Evolutionary conservation across 768 basidiomycete genomes (phyloP).

Genomic region (Piloderma croceum): DNA sequence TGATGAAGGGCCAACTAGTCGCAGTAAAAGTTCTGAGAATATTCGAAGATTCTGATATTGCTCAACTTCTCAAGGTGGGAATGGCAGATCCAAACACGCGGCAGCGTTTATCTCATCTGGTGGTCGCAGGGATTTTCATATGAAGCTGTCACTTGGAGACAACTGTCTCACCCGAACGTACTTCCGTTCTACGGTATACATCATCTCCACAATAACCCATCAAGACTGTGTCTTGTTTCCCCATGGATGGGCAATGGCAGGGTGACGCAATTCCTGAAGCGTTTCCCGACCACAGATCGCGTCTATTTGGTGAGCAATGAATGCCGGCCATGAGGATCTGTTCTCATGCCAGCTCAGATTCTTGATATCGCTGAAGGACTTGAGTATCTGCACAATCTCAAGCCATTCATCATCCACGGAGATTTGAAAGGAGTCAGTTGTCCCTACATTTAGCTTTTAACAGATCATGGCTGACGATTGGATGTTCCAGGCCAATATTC

Average conservation of each 20-base stretch:
- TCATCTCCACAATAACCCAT: background rate
- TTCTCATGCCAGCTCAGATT: no score
- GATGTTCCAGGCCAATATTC: conserved; percentile 7
- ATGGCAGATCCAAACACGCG: no score
- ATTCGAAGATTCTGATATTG: conserved; percentile 1
- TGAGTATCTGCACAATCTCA: conserved; percentile 24
- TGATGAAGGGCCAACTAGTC: background rate
- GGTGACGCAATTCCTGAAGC: conserved; percentile 24
- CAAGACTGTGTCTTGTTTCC: conserved; percentile 29
- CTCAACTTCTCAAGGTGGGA: no score
- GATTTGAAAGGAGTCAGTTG: conserved; percentile 24
- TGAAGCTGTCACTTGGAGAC: conserved; percentile 28
- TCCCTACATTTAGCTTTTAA: no score
- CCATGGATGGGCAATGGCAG: conserved; percentile 35
- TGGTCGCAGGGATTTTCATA: conserved; percentile 20
- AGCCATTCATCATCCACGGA: conserved; percentile 27
- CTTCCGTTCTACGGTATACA: conserved; percentile 28
- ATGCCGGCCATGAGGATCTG: no score
- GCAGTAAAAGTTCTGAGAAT: conserved; percentile 5
- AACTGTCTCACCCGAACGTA: conserved; percentile 24
- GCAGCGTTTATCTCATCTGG: background rate
- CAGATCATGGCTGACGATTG: no score
- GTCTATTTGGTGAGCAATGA: conserved; percentile 25
- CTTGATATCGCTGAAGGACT: conserved; percentile 23
- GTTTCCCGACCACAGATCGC: conserved; percentile 19